These are phyloP conservation scores for Colletotrichum sp. DNA, from an alignment of 2,329 filamentous ascomycete genomes.

Conservation along the genomic window DNA sequence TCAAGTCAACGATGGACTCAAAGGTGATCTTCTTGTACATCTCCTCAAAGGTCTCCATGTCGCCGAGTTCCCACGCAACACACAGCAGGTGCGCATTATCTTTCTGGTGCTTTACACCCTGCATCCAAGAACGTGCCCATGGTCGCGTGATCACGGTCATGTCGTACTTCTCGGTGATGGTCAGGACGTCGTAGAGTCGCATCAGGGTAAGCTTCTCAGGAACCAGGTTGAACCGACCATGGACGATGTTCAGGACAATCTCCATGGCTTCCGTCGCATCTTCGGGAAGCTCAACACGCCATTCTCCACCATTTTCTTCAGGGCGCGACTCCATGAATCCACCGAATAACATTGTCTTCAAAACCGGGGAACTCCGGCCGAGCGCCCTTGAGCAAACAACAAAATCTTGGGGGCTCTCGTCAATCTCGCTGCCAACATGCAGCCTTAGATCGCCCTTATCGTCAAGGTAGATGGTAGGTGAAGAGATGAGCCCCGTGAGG, in stretches of 20 bases:
- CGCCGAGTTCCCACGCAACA: slow-evolving; percentile 20
- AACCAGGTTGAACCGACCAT: slow-evolving; percentile 28
- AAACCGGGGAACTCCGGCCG: slow-evolving; percentile 26
- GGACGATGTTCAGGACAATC: slow-evolving; percentile 35
- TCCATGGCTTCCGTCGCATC: slow-evolving; percentile 31
- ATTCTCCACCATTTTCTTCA: slow-evolving; percentile 14
- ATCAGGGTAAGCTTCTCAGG: slow-evolving; percentile 12
- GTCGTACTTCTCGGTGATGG: slow-evolving; percentile 30
- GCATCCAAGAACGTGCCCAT: slow-evolving; percentile 25
- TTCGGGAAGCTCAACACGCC: slow-evolving; percentile 31
- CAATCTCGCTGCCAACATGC: background rate
- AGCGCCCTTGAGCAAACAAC: slow-evolving; percentile 27
- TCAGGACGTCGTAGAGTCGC: slow-evolving; percentile 24
- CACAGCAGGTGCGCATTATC: slow-evolving; percentile 2
- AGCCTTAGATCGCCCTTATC: slow-evolving; percentile 6
- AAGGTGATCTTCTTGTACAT: slow-evolving; percentile 14
- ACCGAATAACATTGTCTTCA: slow-evolving; percentile 28
- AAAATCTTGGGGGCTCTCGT: slow-evolving; percentile 18
- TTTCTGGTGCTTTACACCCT: background rate
- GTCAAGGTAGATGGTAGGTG: slow-evolving; percentile 11
- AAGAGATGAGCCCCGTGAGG: background rate
- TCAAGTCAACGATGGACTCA: slow-evolving; percentile 7
- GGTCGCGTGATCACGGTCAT: slow-evolving; percentile 25
- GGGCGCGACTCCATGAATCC: slow-evolving; percentile 26
- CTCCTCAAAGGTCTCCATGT: slow-evolving; percentile 3